Base-by-base conservation (phyloP, 495 filamentous ascomycete species). In the Cetradonia linearis region DNA sequence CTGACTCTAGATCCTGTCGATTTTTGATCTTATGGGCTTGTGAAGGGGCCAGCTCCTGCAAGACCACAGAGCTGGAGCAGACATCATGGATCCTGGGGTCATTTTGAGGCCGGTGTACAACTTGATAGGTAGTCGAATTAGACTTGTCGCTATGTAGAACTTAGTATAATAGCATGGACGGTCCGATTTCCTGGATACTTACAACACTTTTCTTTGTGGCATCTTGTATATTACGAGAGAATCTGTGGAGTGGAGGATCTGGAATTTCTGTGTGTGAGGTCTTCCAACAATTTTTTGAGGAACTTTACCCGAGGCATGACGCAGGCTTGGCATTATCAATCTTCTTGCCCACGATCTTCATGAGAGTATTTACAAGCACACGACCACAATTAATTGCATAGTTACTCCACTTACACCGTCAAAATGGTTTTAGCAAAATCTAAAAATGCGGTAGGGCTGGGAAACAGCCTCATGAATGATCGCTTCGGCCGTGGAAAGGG, bases 41-140 rank as follows among this genome's bases (percentile, higher is more conserved):
- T 71, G 65, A 80, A 72, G 73, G 71, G 48, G 65, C 63, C 33
- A 69, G 62, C 61, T 64, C 62, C 33, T 61, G 65, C 53, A 67
- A 48, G 66, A 63, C 54, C 63, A 70, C 36, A 66, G 63, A 49
- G 63, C 67, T 61, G 67, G 68, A 37, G 70, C 64, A 76, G 59
- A 82, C 77, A 72, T 97, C 89, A 78, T 96, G 84, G 69, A 97
- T 95, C 62, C 88, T 79, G 36, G 94, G 94, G 72, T 99, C 94
- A 81, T 95, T 86, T 79, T 97, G 94, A 6, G 92, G 86, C 64
- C 94, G 91, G 75, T 96, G 86, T 65, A 96, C 91, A 69, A 99
- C 86, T 63, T 85, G 83, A 77, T 92, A 99, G 71, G 87, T 92
- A 63, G 83, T 87, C 64, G 94, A 91, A 40, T 79, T 88, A 72